Percentiles rank a stretch among this genome's conserved stretches.
These are phyloP conservation scores for Lachnellula occidentalis DNA, from an alignment of 2,329 filamentous ascomycete genomes.

Conservation along the genomic window DNA sequence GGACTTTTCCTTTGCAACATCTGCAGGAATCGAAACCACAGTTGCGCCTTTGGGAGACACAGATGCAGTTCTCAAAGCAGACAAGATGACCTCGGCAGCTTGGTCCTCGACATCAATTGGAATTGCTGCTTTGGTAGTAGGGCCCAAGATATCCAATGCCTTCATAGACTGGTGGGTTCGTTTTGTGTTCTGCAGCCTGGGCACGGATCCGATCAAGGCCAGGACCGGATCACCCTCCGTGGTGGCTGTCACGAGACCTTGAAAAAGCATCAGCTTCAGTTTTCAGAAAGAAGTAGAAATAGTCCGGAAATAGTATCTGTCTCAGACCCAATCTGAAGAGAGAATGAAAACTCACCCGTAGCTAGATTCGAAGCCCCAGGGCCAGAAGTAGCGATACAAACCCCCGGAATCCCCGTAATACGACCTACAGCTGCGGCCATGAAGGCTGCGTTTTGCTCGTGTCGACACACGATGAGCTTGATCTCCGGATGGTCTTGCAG, in stretches of 20 bases:
- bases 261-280: too few species aligned
- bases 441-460: slow-evolving; percentile 46
- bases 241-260: slow-evolving; percentile 34
- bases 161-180: slow-evolving; percentile 43
- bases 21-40: slow-evolving; percentile 40
- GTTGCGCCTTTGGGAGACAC: slow-evolving; percentile 38
- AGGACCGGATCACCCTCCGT: slow-evolving; percentile 44
- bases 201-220: slow-evolving; percentile 43
- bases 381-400: slow-evolving; percentile 43
- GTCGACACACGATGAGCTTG: slow-evolving; percentile 41
- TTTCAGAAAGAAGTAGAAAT: too few species aligned
- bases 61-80: slow-evolving; percentile 39
- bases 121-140: slow-evolving; percentile 39
- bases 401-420: slow-evolving; percentile 41
- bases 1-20: slow-evolving; percentile 28
- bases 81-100: slow-evolving; percentile 41
- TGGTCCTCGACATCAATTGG: slow-evolving; percentile 42
- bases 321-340: too few species aligned
- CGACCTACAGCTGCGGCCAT: slow-evolving; percentile 43
- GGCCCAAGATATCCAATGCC: slow-evolving; percentile 38
- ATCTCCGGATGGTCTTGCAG: slow-evolving; percentile 42
- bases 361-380: slow-evolving; percentile 43
- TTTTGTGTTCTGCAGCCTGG: slow-evolving; percentile 38
- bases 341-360: slow-evolving; percentile 35
- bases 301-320: too few species aligned